Conservation (phyloP, 352 stramenopile species). For the Phytophthora pistaciae region DNA sequence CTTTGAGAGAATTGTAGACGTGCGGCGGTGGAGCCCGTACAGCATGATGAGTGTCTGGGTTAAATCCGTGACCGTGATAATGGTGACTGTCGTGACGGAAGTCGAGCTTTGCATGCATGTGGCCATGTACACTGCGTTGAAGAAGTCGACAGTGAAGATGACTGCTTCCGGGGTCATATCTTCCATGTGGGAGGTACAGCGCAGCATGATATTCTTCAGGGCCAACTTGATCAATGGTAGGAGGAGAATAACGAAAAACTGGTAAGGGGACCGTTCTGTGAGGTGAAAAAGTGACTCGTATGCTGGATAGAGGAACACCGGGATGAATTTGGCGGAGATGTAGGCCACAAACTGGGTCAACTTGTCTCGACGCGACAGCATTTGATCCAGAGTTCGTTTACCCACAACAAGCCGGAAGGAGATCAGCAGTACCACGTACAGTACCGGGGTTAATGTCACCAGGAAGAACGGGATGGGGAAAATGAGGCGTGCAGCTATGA, state of each 20-base stretch:
- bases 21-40: constrained; percentile 7
- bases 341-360: not conserved
- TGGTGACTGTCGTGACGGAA: not conserved
- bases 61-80: constrained; percentile 4
- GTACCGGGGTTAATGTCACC: not conserved
- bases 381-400: not conserved
- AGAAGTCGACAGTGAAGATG: constrained; percentile 31
- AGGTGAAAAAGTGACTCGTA: constrained; percentile 12
- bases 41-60: constrained; percentile 8
- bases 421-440: not conserved
- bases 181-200: constrained; percentile 12
- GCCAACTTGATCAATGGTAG: constrained; percentile 33
- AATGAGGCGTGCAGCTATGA: not conserved
- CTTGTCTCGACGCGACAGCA: not conserved
- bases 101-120: constrained; percentile 21
- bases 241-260: constrained; percentile 11
- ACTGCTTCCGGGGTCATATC: constrained; percentile 19
- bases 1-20: not conserved
- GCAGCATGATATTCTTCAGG: constrained; percentile 22
- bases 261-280: not conserved
- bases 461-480: constrained; percentile 18
- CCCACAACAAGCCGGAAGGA: constrained; percentile 3
- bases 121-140: constrained; percentile 25
- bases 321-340: constrained; percentile 1
- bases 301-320: constrained; percentile 6